Percentiles rank a stretch among this genome's conserved stretches.
These are phyloP conservation scores for Dillenia suffruticosa DNA, from an alignment of 164 flowering plant species.

Conservation along the genomic window DNA sequence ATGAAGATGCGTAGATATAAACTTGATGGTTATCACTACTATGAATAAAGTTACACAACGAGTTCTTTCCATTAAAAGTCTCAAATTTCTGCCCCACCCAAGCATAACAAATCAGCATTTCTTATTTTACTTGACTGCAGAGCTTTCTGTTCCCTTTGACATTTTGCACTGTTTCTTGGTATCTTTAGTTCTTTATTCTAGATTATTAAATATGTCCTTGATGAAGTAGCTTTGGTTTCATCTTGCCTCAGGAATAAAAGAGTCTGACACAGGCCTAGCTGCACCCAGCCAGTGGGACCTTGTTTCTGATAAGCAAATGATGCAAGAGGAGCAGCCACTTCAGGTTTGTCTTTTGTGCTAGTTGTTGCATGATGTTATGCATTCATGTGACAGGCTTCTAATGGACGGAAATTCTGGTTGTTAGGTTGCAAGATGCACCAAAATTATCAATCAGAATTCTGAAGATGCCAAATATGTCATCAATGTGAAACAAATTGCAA, in stretches of 20 bases:
- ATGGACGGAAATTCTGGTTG: constrained; percentile 6
- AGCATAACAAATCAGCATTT: too few species aligned
- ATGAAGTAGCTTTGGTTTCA: background rate
- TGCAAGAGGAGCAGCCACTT: constrained; percentile 98
- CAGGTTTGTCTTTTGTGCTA: constrained; percentile 43
- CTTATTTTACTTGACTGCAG: too few species aligned
- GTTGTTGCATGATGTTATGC: background rate
- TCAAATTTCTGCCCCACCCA: too few species aligned
- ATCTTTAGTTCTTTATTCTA: too few species aligned
- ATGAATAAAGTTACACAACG: too few species aligned
- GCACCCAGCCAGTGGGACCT: constrained; percentile 99
- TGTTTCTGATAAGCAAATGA: constrained; percentile 98
- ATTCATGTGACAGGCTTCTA: background rate
- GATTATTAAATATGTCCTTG: too few species aligned
- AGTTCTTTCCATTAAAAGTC: too few species aligned
- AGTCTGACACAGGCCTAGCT: constrained; percentile 98
- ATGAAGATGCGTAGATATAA: too few species aligned
- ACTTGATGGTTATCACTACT: too few species aligned
- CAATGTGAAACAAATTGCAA: constrained; percentile 98
- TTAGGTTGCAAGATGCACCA: constrained; percentile 97
- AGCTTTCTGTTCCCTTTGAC: too few species aligned
- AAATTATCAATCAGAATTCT: constrained; percentile 88
- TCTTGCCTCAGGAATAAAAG: constrained; percentile 73
- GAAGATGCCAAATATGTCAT: constrained; percentile 98
- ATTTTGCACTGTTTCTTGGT: too few species aligned